These are phyloP conservation scores for Shiraia sp. DNA, from an alignment of 2,329 filamentous ascomycete species.

Conservation along the genomic window DNA sequence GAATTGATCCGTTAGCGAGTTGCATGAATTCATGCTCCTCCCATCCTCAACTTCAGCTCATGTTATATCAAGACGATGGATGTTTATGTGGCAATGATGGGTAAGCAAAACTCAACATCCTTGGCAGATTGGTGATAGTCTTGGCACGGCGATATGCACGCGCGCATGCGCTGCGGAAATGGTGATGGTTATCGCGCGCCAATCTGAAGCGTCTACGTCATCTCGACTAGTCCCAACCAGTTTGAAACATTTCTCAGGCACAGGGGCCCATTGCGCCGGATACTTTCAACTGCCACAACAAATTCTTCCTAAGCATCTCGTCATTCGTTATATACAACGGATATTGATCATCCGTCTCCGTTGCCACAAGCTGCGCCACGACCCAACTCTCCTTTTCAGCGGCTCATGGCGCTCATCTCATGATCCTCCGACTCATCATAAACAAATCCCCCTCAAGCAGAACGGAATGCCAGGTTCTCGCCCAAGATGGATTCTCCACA, in stretches of 20 bases:
- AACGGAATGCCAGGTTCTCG: constrained; percentile 35
- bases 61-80: not conserved
- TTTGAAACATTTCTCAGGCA: constrained; percentile 9
- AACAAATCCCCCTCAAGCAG: not conserved
- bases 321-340: not conserved
- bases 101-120: not conserved
- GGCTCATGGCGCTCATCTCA: constrained; percentile 8
- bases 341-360: constrained; percentile 2
- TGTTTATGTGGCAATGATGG: too few species aligned
- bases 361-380: constrained; percentile 17
- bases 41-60: constrained; percentile 8
- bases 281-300: constrained; percentile 1
- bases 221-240: constrained; percentile 3
- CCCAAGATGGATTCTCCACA: constrained; percentile 62
- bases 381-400: constrained; percentile 6
- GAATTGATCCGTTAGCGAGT: constrained; percentile 21
- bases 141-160: not conserved
- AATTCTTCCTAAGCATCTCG: constrained; percentile 1
- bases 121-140: constrained; percentile 1
- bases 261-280: not conserved
- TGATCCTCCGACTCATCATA: constrained; percentile 2
- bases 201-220: constrained; percentile 16
- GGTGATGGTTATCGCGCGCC: constrained; percentile 7
- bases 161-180: constrained; percentile 2
- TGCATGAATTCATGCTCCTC: constrained; percentile 41